Evolutionary conservation across 1,284 basidiomycete species (phyloP), one percentile per base, ranked within the genome.

Genomic region (Cystobasidiaceae sp.): DNA sequence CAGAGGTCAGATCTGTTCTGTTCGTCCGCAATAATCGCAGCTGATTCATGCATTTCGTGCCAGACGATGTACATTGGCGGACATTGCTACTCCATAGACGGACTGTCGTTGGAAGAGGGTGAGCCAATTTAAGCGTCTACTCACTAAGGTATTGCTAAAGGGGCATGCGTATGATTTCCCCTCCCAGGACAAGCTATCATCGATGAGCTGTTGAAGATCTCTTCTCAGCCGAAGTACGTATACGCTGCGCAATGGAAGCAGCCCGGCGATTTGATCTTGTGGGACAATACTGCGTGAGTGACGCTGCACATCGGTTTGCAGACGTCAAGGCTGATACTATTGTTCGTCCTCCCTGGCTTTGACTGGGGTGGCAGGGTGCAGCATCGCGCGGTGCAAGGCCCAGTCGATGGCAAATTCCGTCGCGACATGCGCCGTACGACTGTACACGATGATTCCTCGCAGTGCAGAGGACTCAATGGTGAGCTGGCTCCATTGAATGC

Each of bases 231-330:
- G 6, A 51, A 74, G 60, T 76, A 70, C 65, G 68, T 67, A 17
- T 65, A 70, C 21, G 44, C 64, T n/a, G 71, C 74, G 4, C 64
- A 73, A 34, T 76, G 75, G 75, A 17, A 70, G 21, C 61, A 73
- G 19, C 64, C 70, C 4, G 75, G 75, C 9, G 75, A 76, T 59
- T 66, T 75, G n/a, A 70, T 72, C 28, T 68, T 67, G 59, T 65
- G 52, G 61, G 54, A 56, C 27, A 56, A 56, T 19, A 56, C 54
- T n/a, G 54, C 54, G 54, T 56, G 32, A 44, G 54, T 11, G 15
- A 41, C 11, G 2, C 21, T 33, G 7, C 33, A 21, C 28, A 6
- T 6, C 6, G 4, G 6, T 52, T 23, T 9, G n/a, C 17, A 17
- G 21, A 1, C 13, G 6, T n/a, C 7, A 23, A 8, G 11, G 30